Evolutionary conservation across 371 early-diverging fungal species (phyloP), one percentile per base, ranked within the genome.

Genomic region (Cokeromyces recurvatus): DNA sequence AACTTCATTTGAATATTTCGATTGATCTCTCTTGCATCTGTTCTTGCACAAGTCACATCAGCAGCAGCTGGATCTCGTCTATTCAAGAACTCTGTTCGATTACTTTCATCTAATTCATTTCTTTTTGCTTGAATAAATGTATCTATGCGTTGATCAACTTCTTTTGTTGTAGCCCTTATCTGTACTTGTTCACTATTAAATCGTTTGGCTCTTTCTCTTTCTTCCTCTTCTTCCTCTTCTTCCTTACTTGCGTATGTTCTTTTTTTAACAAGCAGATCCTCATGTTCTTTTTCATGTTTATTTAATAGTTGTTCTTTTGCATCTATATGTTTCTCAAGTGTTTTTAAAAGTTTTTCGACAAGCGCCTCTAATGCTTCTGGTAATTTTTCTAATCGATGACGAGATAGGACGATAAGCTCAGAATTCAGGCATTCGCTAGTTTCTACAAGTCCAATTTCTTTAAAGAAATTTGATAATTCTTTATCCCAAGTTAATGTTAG

Each of bases 1-100:
- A 84, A 74, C 46, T 83, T 86, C 91, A 90, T 90, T 62, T 90
- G 91, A 24, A 87, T 81, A 14, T 79, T 84, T 8, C 91, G 67
- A 53, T 90, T 87, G 29, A 90, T 76, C 52, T 84, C 85, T 27
- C 77, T 63, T 1, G 89, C 84, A 49, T 86, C 85, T 2, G 79
- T 74, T 41, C 91, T 73, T n/a, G 87, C 83, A 53, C 86, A 82
- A 1, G 73, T 69, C 2, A 72, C 60, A 32, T 68, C 69, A 23
- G 48, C 64, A 22, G 57, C 67, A 14, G 55, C 54, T 4, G 73
- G 73, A 45, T 77, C 68, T 11, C 59, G 48, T 21, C 71, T 56
- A 29, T 57, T 63, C 11, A 82, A 54, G 47, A 85, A 88, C 43
- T 88, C 89, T 22, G 78, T 70, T 3, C 82, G 68, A 55, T 88